Conservation (phyloP, 2,329 filamentous ascomycete genomes). For the Coniochaeta pulveracea region DNA sequence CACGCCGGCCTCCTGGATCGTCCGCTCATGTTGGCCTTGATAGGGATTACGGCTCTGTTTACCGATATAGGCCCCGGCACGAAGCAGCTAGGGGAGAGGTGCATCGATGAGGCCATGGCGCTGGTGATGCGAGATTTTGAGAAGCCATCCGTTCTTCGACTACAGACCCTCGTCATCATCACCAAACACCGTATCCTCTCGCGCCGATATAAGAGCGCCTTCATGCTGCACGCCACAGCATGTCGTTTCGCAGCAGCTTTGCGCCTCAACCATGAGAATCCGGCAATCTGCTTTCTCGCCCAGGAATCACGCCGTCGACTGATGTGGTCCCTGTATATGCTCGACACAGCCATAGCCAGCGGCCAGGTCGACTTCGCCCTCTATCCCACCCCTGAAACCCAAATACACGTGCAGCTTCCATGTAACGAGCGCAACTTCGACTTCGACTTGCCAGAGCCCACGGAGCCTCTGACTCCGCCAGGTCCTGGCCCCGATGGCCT, state of each 20-base stretch:
- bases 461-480: slow-evolving; percentile 35
- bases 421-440: slow-evolving; percentile 42
- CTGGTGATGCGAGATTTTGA: slow-evolving; percentile 42
- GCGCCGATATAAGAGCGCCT: slow-evolving; percentile 31
- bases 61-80: slow-evolving; percentile 42
- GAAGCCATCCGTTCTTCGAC: slow-evolving; percentile 43
- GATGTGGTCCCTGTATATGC: slow-evolving; percentile 38
- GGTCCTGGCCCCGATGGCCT: slow-evolving; percentile 28
- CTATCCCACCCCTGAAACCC: slow-evolving; percentile 25
- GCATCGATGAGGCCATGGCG: slow-evolving; percentile 41
- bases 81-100: slow-evolving; percentile 39
- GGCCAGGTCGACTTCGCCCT: slow-evolving; percentile 34
- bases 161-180: slow-evolving; percentile 33
- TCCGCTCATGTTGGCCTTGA: slow-evolving; percentile 38
- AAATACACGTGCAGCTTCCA: slow-evolving; percentile 34
- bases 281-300: slow-evolving; percentile 29
- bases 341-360: slow-evolving; percentile 34
- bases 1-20: slow-evolving; percentile 44
- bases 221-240: slow-evolving; percentile 33
- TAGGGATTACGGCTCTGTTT: slow-evolving; percentile 44
- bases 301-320: slow-evolving; percentile 31
- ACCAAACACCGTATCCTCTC: slow-evolving; percentile 35
- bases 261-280: slow-evolving; percentile 35
- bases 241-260: slow-evolving; percentile 37
- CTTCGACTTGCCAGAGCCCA: slow-evolving; percentile 44